A percentile compares a stretch with the other conserved stretches of the same genome.
Evolutionary conservation across 306 rosid genomes (phyloP).

Genomic region (Medicago arabica): DNA sequence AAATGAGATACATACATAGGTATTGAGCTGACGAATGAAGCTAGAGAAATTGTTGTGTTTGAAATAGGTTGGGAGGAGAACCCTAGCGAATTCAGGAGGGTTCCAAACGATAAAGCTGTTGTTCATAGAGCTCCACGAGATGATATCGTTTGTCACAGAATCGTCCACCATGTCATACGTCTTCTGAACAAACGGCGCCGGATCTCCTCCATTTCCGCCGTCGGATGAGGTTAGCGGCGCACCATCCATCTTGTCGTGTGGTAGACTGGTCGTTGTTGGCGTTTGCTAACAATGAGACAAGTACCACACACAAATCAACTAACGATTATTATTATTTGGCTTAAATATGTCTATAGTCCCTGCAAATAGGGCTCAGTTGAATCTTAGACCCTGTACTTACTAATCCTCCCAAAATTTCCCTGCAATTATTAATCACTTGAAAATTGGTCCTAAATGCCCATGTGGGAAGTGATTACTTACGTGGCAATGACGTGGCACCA

Average conservation of each 20-base stretch:
- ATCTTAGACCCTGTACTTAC: too few species aligned
- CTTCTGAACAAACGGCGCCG: conserved; percentile 87
- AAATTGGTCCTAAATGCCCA: too few species aligned
- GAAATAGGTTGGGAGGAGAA: conserved; percentile 87
- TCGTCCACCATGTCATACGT: conserved; percentile 98
- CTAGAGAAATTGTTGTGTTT: conserved; percentile 97
- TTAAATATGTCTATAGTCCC: too few species aligned
- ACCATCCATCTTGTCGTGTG: conserved; percentile 50
- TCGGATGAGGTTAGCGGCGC: conserved; percentile 46
- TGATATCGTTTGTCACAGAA: conserved; percentile 72
- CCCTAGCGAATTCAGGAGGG: conserved; percentile 82
- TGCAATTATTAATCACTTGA: too few species aligned
- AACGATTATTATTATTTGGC: too few species aligned
- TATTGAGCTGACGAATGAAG: conserved; percentile 97
- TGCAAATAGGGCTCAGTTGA: too few species aligned
- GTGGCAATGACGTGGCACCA: too few species aligned
- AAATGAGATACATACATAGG: conserved; percentile 56
- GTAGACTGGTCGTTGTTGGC: too few species aligned
- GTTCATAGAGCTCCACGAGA: conserved; percentile 79
- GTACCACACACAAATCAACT: too few species aligned
- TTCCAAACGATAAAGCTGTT: conserved; percentile 94
- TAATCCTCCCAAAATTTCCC: too few species aligned
- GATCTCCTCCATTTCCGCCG: conserved; percentile 59
- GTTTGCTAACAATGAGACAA: too few species aligned
- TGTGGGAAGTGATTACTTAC: too few species aligned